These are phyloP conservation scores for Phytophthora kernoviae DNA, from an alignment of 352 stramenopile species.

Conservation along the genomic window DNA sequence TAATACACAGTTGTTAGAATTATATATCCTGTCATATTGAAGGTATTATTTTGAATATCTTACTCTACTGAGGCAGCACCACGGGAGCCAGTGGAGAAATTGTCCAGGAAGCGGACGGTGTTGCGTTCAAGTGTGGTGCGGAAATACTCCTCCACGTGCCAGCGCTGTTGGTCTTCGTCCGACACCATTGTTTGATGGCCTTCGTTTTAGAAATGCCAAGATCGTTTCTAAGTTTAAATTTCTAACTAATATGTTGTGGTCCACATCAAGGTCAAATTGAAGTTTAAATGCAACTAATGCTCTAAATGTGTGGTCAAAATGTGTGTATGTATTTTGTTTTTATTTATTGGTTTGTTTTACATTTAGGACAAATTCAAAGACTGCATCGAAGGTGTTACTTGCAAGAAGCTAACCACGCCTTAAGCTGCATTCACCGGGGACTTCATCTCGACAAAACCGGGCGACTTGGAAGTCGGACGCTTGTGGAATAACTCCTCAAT, in stretches of 20 bases:
- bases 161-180: conserved; percentile 36
- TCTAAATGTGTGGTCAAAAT: too few relatives aligned
- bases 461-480: conserved; percentile 15
- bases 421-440: conserved; percentile 22
- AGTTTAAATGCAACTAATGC: too few relatives aligned
- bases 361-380: too few relatives aligned
- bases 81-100: conserved; percentile 96
- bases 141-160: conserved; percentile 72
- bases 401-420: too few relatives aligned
- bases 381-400: too few relatives aligned
- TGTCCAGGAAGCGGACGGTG: conserved; percentile 97
- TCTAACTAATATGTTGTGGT: too few relatives aligned
- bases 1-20: conserved; percentile 7
- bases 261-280: too few relatives aligned
- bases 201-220: too few relatives aligned
- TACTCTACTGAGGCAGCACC: conserved; percentile 84
- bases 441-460: conserved; percentile 33
- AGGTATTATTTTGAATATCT: background rate
- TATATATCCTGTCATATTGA: too few relatives aligned
- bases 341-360: too few relatives aligned
- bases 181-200: conserved; percentile 11
- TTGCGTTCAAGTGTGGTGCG: conserved; percentile 90
- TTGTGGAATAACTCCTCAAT: conserved; percentile 46
- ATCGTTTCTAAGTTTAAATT: too few relatives aligned
- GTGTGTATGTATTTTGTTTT: too few relatives aligned